Percentiles rank a stretch among this genome's conserved stretches.
These are phyloP conservation scores for Pythium myriotylum DNA, from an alignment of 352 stramenopile genomes.

Conservation along the genomic window DNA sequence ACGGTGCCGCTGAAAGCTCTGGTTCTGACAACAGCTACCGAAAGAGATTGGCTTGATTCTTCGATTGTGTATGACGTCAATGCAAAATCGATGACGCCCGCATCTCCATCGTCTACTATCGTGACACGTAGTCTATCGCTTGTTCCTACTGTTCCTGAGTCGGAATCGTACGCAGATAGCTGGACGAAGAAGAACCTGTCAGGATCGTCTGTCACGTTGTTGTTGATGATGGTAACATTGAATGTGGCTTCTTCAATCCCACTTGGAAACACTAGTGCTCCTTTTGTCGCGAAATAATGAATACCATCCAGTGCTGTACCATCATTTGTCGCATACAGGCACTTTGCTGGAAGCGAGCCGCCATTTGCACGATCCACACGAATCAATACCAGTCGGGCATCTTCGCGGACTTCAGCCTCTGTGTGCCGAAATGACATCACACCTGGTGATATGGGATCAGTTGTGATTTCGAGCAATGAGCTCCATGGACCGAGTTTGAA, in stretches of 20 bases:
- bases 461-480: constrained; percentile 29
- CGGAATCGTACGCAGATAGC: constrained; percentile 25
- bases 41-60: constrained; percentile 30
- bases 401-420: constrained; percentile 33
- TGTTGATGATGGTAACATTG: constrained; percentile 50
- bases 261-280: constrained; percentile 34
- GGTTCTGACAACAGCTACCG: constrained; percentile 29
- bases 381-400: constrained; percentile 10
- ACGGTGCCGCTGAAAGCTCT: constrained; percentile 35
- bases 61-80: constrained; percentile 28
- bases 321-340: constrained; percentile 34
- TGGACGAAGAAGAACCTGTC: constrained; percentile 51
- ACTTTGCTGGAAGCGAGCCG: constrained; percentile 39
- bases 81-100: constrained; percentile 40
- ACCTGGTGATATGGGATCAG: constrained; percentile 49
- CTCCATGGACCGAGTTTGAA: constrained; percentile 37
- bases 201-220: constrained; percentile 45
- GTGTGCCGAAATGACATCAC: constrained; percentile 37
- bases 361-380: constrained; percentile 36
- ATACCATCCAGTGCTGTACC: constrained; percentile 37
- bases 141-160: constrained; percentile 37
- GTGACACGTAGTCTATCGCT: constrained; percentile 28
- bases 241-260: constrained; percentile 30
- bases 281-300: constrained; percentile 31
- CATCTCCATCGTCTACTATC: constrained; percentile 56